Evolutionary conservation across 108 stramenopile species (phyloP), one percentile per base, ranked within the genome.

Genomic region (Nitzschia putrida): DNA sequence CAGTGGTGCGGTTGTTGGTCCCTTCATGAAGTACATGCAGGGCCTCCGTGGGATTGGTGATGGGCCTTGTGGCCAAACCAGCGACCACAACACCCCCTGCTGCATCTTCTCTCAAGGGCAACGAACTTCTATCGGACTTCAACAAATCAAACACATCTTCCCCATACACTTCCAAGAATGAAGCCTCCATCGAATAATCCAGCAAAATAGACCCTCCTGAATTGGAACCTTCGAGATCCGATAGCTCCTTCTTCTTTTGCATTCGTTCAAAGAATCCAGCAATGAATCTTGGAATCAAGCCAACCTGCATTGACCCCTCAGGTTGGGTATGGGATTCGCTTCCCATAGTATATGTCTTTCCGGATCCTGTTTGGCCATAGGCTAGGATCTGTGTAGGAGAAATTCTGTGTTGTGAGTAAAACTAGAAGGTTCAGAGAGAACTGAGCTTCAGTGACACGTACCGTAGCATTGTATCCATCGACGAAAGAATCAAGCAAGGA

Each of bases 161-260:
- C 6, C 95, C 95, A 68, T 96, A 96, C 0, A 97, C 94, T 80
- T 98, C 97, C 2, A 98, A 83, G 73, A 97, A 97, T 42, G 93
- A 87, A 16, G 89, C 89, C 16, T 80, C 68, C 51, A 96, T 64
- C 6, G 50, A 57, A 67, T 75, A 93, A 49, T 82, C 80, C 21
- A 86, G 68, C 11, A 87, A 68, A 1, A 57, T 58, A 10, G 71
- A 60, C 7, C 52, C 66, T 1, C 3, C 54, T 13, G 54, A 8
- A 51, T 39, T 42, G 10, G 50, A 23, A n/a, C 67, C 55, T 5
- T 53, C 39, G 23, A 42, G 64, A 64, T 71, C 73, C 0, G 74
- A 76, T 0, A 68, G 75, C 57, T 64, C 71, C 61, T 89, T 76
- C 55, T 83, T 79, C 2, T 61, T 44, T 72, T 78, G 67, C 52